Conservation (phyloP, 257 asterid genomes). For the Solanum habrochaites region DNA sequence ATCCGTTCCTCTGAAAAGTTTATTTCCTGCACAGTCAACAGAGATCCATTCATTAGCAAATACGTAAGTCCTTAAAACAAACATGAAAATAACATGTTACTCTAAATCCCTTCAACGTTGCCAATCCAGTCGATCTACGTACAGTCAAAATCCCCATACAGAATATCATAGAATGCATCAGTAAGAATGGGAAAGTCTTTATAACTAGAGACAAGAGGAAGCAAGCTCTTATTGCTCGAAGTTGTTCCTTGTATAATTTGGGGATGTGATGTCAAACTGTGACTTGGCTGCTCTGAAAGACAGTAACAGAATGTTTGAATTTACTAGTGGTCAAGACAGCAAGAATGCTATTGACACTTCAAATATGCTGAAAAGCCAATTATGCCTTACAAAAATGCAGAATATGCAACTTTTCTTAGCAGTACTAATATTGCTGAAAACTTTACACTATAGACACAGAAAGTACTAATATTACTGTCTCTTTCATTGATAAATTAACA, state of each 20-base stretch:
- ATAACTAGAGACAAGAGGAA: neutral
- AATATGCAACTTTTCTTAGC: neutral
- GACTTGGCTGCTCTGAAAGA: neutral
- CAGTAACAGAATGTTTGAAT: neutral
- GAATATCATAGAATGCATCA: neutral
- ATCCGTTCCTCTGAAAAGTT: constrained; percentile 69
- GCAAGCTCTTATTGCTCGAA: neutral
- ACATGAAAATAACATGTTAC: neutral
- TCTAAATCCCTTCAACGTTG: neutral
- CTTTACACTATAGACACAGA: neutral
- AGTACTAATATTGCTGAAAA: neutral
- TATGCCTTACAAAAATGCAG: neutral
- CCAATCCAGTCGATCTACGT: neutral
- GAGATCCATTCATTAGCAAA: neutral
- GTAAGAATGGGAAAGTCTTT: neutral
- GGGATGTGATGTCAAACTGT: neutral
- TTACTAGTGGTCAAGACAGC: neutral
- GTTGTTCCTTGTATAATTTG: neutral
- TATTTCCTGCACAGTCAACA: constrained; percentile 52
- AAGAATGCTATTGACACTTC: neutral
- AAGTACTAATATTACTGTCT: neutral
- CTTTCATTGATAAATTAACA: neutral
- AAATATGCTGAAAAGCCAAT: neutral
- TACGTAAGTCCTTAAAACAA: neutral
- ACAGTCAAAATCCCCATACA: neutral